Conservation (phyloP, 176 grass and related monocot species). For the Aegilops speltoides region DNA sequence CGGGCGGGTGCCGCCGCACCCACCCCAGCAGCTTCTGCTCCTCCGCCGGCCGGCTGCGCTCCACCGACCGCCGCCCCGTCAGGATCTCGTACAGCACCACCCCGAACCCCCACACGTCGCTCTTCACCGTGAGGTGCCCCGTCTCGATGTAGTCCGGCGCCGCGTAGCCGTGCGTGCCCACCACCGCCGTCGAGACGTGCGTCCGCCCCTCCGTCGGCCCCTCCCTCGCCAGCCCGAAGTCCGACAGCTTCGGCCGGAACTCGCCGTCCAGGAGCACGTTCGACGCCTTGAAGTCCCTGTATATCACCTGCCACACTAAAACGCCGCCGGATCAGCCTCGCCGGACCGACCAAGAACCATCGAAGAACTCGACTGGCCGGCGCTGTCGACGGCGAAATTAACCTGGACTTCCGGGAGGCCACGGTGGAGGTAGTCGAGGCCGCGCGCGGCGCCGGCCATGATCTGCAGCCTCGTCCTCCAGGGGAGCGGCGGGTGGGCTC, state of each 20-base stretch:
- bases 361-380: background rate
- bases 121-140: conserved; percentile 76
- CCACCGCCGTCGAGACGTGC: conserved; percentile 85
- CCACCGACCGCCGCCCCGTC: conserved; percentile 67
- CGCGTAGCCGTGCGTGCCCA: conserved; percentile 87
- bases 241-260: conserved; percentile 78
- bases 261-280: conserved; percentile 78
- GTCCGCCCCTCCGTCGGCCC: conserved; percentile 70
- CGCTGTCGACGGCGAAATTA: background rate
- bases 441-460: conserved; percentile 60
- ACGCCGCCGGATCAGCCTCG: background rate
- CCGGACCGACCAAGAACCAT: background rate
- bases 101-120: conserved; percentile 91
- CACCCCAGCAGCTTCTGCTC: conserved; percentile 85
- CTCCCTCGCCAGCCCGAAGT: conserved; percentile 84
- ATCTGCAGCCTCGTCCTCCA: conserved; percentile 76
- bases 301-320: conserved; percentile 71
- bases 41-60: conserved; percentile 49
- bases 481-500: conserved; percentile 47
- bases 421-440: conserved; percentile 66
- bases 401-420: conserved; percentile 84
- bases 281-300: conserved; percentile 88
- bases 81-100: conserved; percentile 90
- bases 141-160: conserved; percentile 97
- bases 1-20: conserved; percentile 53